Conservation (phyloP, 352 stramenopile species). For the Phytophthora agathidicida region DNA sequence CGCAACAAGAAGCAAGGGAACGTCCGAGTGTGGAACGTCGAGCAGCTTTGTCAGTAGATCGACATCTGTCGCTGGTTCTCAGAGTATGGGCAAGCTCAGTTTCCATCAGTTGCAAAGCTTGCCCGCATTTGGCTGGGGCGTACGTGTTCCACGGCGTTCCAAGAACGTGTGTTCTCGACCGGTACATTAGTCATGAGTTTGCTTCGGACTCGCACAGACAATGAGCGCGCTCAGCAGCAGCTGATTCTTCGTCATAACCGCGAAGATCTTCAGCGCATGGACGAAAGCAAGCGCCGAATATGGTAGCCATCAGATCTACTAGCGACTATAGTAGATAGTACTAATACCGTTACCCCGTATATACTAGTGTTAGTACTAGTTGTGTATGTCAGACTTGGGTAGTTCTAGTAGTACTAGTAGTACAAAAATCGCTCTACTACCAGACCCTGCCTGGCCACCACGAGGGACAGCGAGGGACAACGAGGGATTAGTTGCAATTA, state of each 20-base stretch:
- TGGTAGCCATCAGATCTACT: no score
- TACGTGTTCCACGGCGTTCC: neutral
- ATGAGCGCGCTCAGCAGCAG: conserved; percentile 1
- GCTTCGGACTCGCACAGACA: neutral
- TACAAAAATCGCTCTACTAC: no score
- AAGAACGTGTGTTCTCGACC: conserved; percentile 3
- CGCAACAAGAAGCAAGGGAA: neutral
- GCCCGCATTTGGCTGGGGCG: neutral
- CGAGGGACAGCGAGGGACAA: no score
- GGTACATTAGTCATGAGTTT: neutral
- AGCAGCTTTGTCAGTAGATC: neutral
- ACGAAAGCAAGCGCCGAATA: neutral
- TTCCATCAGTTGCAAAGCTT: neutral
- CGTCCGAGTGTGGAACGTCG: conserved; percentile 1
- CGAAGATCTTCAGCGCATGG: neutral
- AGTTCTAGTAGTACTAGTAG: no score
- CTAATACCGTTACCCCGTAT: no score
- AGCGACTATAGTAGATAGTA: no score
- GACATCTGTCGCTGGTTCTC: conserved; percentile 3
- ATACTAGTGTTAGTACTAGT: no score
- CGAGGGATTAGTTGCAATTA: no score
- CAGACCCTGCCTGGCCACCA: no score
- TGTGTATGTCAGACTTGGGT: no score
- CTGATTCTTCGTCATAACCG: neutral
- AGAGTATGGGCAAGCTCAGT: neutral